Base-by-base conservation (phyloP, 371 early-diverging fungal species). In the Neoconidiobolus thromboides region DNA sequence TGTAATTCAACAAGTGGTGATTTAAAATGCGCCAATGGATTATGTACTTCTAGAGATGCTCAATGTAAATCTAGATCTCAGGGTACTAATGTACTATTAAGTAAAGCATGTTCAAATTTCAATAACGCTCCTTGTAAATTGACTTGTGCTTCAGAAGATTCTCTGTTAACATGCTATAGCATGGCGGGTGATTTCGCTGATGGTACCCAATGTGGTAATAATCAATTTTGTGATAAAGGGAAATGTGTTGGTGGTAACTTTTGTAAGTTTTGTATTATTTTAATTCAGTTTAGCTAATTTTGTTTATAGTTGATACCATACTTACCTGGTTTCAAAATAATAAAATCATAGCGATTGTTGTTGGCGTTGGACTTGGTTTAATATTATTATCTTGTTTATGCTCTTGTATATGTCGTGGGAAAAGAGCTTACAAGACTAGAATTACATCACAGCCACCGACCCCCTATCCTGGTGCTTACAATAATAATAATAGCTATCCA, bases 181-280 rank as follows among this genome's bases (percentile, higher is more conserved):
- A 75, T 91, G 62, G 82, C 78, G 2, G 89, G 89, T 1, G 71
- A 73, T 53, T 93, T 91, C 64, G 65, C 87, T 15, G 93, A 95
- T 63, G 96, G 93, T 37, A 87, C 93, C 0, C 74, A 85, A 0
- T 95, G 96, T 65, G 93, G 93, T 3, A 68, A 73, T 61, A 76
- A 73, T 43, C 88, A 87, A 5, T 60, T 63, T 15, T 89, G 87
- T 60, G 66, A 64, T 3, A 50, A 64, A 1, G 79, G 79, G 3
- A 26, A 36, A 1, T 83, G 81, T 65, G 57, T 63, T 2, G 67
- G 71, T 37, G 75, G 77, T 3, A 70, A 71, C 15, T 55, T 71
- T 43, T 63, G 79, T 73, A 73, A 70, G 69, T 65, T 26, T 10
- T 53, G 6, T 37, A 1, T 41, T n/a, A 41, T 39, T 64, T 4